Evolutionary conservation across 306 rosid species (phyloP), one percentile per base, ranked within the genome.

Genomic region (Fagus crenata): DNA sequence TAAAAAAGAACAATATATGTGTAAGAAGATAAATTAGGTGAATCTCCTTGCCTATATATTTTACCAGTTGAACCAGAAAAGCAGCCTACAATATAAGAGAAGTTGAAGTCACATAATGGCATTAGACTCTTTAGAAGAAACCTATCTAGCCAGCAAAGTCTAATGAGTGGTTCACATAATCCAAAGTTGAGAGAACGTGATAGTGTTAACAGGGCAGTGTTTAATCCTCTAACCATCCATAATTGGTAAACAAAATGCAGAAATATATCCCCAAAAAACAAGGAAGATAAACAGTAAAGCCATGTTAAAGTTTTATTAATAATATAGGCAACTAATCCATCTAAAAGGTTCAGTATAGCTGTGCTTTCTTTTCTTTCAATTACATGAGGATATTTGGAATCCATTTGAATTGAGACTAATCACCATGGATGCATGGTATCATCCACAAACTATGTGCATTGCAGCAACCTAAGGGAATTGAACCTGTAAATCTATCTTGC

Each of bases 401-500:
- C 5, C 35, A 31, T 6, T 18, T 28, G 5, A 31, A 58, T 58
- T 28, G 70, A 37, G 49, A 14, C 70, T 17, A 18, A 65, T 35
- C 70, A 65, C 4, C 46, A 37, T 22, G 28, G 28, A 22, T 37
- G 28, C 49, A 37, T 36, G 39, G 28, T 36, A 33, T 36, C 68
- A 61, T 5, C 68, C 68, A 61, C 41, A 32, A 61, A 12, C n/a
- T 32, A 61, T 37, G 14, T 5, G 43, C 46, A 61, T 6, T 65
- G 49, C 70, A 37, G 43, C 22, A 65, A 39, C 22, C 31, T 3
- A 39, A 17, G 32, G 70, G 5, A 37, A 65, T 22, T 42, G 28
- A 36, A 37, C 70, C 7, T 64, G 70, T 6, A 64, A 37, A 64
- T 36, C 70, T 65, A 31, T 65, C 54, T 69, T 5, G 51, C n/a